These are phyloP conservation scores for Colletotrichum higginsianum DNA, from an alignment of 2,329 filamentous ascomycete genomes.

Conservation along the genomic window DNA sequence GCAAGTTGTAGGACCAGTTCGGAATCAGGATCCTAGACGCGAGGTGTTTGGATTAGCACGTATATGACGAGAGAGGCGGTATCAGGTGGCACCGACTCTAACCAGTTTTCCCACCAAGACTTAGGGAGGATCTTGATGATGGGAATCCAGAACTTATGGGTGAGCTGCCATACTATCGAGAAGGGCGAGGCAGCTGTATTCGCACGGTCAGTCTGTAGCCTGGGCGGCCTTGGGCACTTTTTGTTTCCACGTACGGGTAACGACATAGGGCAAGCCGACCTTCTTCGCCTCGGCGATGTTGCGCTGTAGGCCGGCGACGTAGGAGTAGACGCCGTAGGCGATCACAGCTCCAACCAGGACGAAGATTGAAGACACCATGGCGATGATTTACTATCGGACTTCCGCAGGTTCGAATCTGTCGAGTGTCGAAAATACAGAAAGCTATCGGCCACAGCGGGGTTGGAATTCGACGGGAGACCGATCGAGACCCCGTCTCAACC, in stretches of 20 bases:
- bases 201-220: slow-evolving; percentile 1
- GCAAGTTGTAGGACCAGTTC: slow-evolving; percentile 72
- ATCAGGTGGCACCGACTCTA: slow-evolving; percentile 64
- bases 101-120: slow-evolving; percentile 69
- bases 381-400: neutral
- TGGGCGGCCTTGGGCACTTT: neutral
- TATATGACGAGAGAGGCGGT: neutral
- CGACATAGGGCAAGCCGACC: slow-evolving; percentile 66
- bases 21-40: slow-evolving; percentile 65
- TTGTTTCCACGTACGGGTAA: slow-evolving; percentile 63
- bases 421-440: neutral
- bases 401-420: neutral
- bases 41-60: slow-evolving; percentile 36
- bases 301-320: slow-evolving; percentile 53
- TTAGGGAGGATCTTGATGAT: slow-evolving; percentile 69
- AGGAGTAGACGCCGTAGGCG: slow-evolving; percentile 52
- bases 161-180: slow-evolving; percentile 69
- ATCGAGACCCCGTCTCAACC: neutral
- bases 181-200: slow-evolving; percentile 63
- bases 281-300: slow-evolving; percentile 67
- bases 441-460: neutral
- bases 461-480: neutral
- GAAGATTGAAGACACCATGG: slow-evolving; percentile 56
- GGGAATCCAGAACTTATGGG: slow-evolving; percentile 67
- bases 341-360: slow-evolving; percentile 52